Evolutionary conservation across 1,284 basidiomycete species (phyloP), one percentile per base, ranked within the genome.

Genomic region (Marasmius tenuissimus): DNA sequence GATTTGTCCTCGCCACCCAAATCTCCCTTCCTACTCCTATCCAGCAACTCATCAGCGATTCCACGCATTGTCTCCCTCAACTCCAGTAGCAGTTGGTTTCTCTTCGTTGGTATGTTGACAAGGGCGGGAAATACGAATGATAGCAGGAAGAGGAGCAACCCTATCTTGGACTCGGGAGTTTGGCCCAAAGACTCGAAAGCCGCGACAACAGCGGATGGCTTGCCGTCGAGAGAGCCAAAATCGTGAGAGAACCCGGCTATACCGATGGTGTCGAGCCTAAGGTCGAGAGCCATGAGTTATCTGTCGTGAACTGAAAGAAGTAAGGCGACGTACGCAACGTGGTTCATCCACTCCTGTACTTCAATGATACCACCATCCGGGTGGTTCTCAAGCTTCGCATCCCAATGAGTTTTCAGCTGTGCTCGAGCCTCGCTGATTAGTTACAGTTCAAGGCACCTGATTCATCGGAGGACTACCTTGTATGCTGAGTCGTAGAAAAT

Each of bases 211-310:
- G 75, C 62, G 1, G 80, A 75, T 2, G 69, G 66, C 65, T 82
- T 75, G 9, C 83, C 85, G 6, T 82, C 76, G 20, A 88, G 72
- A 0, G 83, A 73, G 4, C 78, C 78, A 65, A 88, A 87, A 65
- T 86, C 78, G 68, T 87, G 83, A 0, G 81, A 80, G 66, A 88
- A 81, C 0, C 80, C 78, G 0, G 84, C 83, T 54, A 87, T 84
- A 1, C 87, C 85, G 59, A 88, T 78, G 3, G 79, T 81, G 69
- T 88, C 85, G 7, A 87, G 76, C 0, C 85, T 86, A 4, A 20
- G 57, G 63, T 34, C n/a, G 18, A 33, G 35, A 9, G 37, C 18
- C 55, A 18, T 37, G 20, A 11, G 11, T 12, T n/a, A 35, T n/a
- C 42, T n/a, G 47, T 39, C 45, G 8, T n/a, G 11, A 8, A 8